Percentiles rank a stretch among this genome's conserved stretches.
phyloP scores from a whole-genome alignment of 345 rosid species.

The Laguncularia racemosa region DNA sequence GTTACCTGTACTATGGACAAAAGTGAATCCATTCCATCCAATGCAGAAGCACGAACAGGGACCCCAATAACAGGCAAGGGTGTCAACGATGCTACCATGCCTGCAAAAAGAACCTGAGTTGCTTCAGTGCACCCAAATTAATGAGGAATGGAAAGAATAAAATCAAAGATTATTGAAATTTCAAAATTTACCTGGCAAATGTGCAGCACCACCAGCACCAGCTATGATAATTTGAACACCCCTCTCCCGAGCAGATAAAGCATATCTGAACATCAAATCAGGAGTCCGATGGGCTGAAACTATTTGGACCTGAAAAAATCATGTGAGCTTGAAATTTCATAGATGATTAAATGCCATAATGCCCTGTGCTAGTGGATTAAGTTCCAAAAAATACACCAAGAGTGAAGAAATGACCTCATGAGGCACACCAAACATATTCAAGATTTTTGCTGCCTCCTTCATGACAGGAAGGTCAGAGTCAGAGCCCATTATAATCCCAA shows the following conservation, averaged over 20 bases:
- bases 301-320: conserved; percentile 48
- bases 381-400: background rate
- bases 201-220: conserved; percentile 99
- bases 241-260: conserved; percentile 52
- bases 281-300: conserved; percentile 96
- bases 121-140: background rate
- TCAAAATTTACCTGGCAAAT: conserved; percentile 64
- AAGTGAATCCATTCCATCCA: conserved; percentile 92
- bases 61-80: conserved; percentile 91
- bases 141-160: background rate
- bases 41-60: conserved; percentile 73
- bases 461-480: conserved; percentile 95
- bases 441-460: conserved; percentile 82
- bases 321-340: no score
- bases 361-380: background rate
- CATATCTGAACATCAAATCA: conserved; percentile 81
- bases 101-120: conserved; percentile 25
- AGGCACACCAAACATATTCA: conserved; percentile 59
- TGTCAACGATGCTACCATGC: conserved; percentile 95
- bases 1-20: conserved; percentile 88
- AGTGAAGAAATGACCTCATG: conserved; percentile 45
- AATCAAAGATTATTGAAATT: background rate
- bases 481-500: conserved; percentile 94
- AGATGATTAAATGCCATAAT: background rate
- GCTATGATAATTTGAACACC: conserved; percentile 85